Percentiles rank a stretch among this genome's conserved stretches.
These are phyloP conservation scores for Dioscorea cayenensis DNA, from an alignment of 116 monocot species.

Conservation along the genomic window DNA sequence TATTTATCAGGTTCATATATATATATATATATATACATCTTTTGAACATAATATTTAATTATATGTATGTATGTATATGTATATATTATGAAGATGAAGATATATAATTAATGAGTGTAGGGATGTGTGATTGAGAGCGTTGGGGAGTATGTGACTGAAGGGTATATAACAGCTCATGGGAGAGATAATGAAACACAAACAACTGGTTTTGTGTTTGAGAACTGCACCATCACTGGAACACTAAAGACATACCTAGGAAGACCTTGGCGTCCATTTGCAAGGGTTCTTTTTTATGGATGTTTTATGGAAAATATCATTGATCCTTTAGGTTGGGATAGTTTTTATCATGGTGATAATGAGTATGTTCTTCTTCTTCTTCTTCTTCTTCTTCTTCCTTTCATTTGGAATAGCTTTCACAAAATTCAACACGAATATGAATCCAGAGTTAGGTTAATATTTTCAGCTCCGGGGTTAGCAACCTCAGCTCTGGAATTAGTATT, in stretches of 20 bases:
- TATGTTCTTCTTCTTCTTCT: no score
- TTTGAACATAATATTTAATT: not conserved
- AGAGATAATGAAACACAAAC: not conserved
- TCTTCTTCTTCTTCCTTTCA: no score
- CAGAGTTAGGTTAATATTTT: no score
- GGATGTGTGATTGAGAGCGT: conserved; percentile 9
- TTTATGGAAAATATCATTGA: no score
- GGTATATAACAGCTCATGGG: conserved; percentile 20
- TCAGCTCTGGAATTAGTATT: no score
- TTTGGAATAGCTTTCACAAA: no score
- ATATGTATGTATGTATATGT: not conserved
- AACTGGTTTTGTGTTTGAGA: conserved; percentile 27
- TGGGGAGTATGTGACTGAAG: not conserved
- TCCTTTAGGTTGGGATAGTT: no score
- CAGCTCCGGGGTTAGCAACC: no score
- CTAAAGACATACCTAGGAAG: conserved; percentile 27
- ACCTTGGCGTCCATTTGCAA: conserved; percentile 26
- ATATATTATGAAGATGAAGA: not conserved
- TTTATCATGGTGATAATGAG: no score
- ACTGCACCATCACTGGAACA: not conserved
- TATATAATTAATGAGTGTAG: not conserved
- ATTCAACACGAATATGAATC: no score
- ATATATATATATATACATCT: not conserved
- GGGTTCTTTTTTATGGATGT: no score
- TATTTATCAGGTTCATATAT: conserved; percentile 17